phyloP scores from a whole-genome alignment of 2,329 filamentous ascomycete species.

The Penicillium corylophilum region DNA sequence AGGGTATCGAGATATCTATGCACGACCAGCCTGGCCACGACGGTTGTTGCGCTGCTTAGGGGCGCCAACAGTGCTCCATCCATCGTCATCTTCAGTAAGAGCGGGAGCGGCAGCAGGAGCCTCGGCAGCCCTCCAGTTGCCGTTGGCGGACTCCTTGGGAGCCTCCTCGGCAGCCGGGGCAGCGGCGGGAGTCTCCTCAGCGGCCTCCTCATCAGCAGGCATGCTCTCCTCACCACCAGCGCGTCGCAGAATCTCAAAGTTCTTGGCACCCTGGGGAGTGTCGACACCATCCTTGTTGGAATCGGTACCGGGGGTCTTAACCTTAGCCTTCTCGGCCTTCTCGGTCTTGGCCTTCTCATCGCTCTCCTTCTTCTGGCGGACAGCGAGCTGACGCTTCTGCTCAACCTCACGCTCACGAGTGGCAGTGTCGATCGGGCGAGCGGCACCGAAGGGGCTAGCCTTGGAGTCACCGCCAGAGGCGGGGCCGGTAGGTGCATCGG shows the following conservation, averaged over 20 bases:
- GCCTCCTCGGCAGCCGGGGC: constrained; percentile 49
- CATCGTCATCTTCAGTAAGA: constrained; percentile 42
- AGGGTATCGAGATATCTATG: constrained; percentile 41
- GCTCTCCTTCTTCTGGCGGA: constrained; percentile 81
- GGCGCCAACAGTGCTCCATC: constrained; percentile 51
- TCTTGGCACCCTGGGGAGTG: constrained; percentile 46
- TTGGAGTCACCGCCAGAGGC: constrained; percentile 64
- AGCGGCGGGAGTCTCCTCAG: constrained; percentile 45
- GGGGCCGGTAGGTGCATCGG: constrained; percentile 61
- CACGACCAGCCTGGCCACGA: constrained; percentile 41
- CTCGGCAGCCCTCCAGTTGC: constrained; percentile 43
- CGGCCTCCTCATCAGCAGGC: constrained; percentile 51
- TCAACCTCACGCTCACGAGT: constrained; percentile 86
- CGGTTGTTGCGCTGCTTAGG: constrained; percentile 46
- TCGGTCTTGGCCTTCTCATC: constrained; percentile 82
- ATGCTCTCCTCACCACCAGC: constrained; percentile 50
- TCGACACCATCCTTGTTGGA: constrained; percentile 44
- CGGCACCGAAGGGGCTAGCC: constrained; percentile 89
- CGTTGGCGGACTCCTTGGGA: constrained; percentile 53
- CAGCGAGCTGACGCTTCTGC: constrained; percentile 72
- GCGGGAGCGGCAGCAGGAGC: constrained; percentile 24
- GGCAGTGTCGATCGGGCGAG: constrained; percentile 89
- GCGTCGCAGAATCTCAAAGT: constrained; percentile 57
- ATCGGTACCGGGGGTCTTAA: constrained; percentile 41
- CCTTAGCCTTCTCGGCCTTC: constrained; percentile 60